Evolutionary conservation across 2,329 filamentous ascomycete genomes (phyloP).

Genomic region (Aspergillaceae sp.): DNA sequence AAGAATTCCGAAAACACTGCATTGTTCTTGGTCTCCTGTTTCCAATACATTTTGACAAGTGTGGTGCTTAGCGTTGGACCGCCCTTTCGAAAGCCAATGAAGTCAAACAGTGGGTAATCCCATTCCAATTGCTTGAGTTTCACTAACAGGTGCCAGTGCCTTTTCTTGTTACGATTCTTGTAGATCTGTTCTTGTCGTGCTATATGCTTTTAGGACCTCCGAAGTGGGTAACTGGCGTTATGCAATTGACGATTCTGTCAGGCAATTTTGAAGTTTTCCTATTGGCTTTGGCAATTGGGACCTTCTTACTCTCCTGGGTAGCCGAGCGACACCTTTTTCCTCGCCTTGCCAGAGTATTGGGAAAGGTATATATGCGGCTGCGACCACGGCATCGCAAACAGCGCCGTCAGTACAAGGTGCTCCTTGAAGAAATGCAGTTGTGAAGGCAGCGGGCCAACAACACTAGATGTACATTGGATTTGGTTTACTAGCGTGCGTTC

Average conservation of each 20-base stretch:
- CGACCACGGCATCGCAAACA: constrained; percentile 57
- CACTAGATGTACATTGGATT: too few species aligned
- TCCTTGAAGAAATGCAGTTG: constrained; percentile 56
- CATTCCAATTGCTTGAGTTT: constrained; percentile 1
- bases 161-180: constrained; percentile 67
- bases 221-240: constrained; percentile 59
- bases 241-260: constrained; percentile 78
- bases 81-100: constrained; percentile 76
- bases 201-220: constrained; percentile 78
- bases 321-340: constrained; percentile 66
- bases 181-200: constrained; percentile 57
- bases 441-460: constrained; percentile 1
- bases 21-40: constrained; percentile 82
- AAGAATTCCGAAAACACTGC: constrained; percentile 90
- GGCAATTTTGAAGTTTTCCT: constrained; percentile 65
- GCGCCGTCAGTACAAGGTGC: constrained; percentile 79
- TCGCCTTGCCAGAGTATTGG: constrained; percentile 58
- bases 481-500: too few species aligned
- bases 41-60: constrained; percentile 87
- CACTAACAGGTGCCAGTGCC: constrained; percentile 50
- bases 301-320: constrained; percentile 60
- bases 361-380: constrained; percentile 50
- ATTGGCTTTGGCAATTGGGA: constrained; percentile 58
- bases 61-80: constrained; percentile 84
- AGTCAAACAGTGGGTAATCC: constrained; percentile 60